These are phyloP conservation scores for Sphagnurus paluster DNA, from an alignment of 1,284 basidiomycete genomes.

Conservation along the genomic window DNA sequence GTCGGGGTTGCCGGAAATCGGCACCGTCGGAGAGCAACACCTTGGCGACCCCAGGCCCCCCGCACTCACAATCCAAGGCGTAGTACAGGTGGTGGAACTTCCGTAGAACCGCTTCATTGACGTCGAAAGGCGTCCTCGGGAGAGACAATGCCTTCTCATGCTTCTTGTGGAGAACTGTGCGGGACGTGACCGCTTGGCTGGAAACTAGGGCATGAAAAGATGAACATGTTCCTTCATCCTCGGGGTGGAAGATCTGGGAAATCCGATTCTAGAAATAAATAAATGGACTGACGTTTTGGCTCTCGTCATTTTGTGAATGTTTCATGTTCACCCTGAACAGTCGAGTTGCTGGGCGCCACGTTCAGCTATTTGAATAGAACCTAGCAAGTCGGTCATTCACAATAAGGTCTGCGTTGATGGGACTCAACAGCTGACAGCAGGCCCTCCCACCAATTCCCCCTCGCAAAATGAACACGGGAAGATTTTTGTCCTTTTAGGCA, in stretches of 20 bases:
- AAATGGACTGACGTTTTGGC: conserved; percentile 10
- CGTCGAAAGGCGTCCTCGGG: too few species aligned
- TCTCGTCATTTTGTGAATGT: neutral
- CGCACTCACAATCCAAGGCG: too few species aligned
- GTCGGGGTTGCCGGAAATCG: conserved; percentile 17
- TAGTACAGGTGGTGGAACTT: too few species aligned
- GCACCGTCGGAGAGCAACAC: conserved; percentile 22
- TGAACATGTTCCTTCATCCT: too few species aligned
- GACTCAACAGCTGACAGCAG: too few species aligned
- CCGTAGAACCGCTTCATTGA: too few species aligned
- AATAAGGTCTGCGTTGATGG: too few species aligned
- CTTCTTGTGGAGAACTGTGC: neutral
- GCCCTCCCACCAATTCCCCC: too few species aligned
- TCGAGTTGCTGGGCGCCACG: neutral
- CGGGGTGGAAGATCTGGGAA: conserved; percentile 21
- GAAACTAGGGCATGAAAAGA: too few species aligned
- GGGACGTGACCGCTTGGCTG: neutral
- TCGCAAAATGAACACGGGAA: conserved; percentile 6
- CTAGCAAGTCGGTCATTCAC: too few species aligned
- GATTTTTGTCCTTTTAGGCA: too few species aligned
- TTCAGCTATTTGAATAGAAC: conserved; percentile 1
- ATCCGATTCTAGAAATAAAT: conserved; percentile 19
- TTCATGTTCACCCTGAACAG: conserved; percentile 6
- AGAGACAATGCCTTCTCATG: too few species aligned
- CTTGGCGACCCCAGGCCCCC: conserved; percentile 13